phyloP scores from a whole-genome alignment of 306 rosid species.

The Vachellia pachyceras region DNA sequence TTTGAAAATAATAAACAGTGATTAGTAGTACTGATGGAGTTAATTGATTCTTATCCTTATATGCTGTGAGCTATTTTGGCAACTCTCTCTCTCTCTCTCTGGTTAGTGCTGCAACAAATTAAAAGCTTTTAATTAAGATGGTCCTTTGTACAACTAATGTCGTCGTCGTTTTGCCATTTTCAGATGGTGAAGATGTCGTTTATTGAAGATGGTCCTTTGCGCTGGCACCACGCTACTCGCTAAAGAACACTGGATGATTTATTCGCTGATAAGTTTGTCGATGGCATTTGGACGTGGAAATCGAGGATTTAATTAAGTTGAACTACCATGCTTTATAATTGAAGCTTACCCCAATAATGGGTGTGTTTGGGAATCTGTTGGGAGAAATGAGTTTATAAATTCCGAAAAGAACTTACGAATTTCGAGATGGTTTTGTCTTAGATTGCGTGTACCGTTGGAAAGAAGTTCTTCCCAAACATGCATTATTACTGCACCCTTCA shows the following conservation, averaged over 20 bases:
- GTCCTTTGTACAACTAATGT: not conserved
- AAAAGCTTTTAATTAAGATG: not conserved
- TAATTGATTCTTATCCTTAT: not conserved
- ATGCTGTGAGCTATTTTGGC: not conserved
- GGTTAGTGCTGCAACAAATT: not conserved
- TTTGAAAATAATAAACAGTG: too few species aligned
- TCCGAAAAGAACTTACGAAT: too few species aligned
- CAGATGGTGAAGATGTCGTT: not conserved
- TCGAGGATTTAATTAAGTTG: not conserved
- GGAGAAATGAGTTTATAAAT: too few species aligned
- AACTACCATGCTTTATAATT: not conserved
- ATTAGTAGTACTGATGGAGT: too few species aligned
- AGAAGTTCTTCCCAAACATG: too few species aligned
- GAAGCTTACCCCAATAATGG: not conserved
- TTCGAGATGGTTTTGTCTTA: too few species aligned
- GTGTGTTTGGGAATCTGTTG: too few species aligned
- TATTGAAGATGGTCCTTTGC: not conserved
- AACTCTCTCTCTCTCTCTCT: too few species aligned
- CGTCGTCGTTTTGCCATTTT: not conserved
- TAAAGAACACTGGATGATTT: not conserved
- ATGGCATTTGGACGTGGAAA: not conserved
- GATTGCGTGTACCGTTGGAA: too few species aligned
- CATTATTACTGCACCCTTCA: not conserved
- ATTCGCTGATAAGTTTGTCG: not conserved
- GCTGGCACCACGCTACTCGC: not conserved